Evolutionary conservation across 176 grass and related monocot species (phyloP), one percentile per base, ranked within the genome.

Genomic region (Carex scoparia): DNA sequence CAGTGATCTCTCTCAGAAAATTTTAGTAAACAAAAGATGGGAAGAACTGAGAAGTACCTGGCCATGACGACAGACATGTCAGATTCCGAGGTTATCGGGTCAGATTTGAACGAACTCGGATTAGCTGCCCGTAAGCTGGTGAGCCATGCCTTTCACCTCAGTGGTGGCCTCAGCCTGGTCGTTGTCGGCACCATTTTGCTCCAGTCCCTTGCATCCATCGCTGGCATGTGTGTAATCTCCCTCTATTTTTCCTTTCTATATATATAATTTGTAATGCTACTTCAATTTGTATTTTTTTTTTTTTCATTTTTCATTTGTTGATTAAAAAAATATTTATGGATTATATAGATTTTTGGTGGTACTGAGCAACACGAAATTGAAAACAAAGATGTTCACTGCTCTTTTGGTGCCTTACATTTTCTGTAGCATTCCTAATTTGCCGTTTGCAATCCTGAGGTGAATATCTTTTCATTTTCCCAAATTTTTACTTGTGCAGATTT

Each of bases 351-450:
- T 89, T 85, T 84, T 95, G 57, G 79, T 98, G 85, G 79, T 98
- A 58, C 80, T 98, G 68, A 91, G 91, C 86, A 89, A 89, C 65
- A 98, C 95, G 9, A 94, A 95, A 77, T 90, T 91, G 95, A 98
- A 73, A 89, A 95, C 93, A 55, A 98, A 95, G 66, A 98, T 98
- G 91, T 79, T 95, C 80, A 89, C 95, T 10, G 85, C 69, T 19
- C 95, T 98, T 65, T 81, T 98, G 57, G 82, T 98, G 80, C 95
- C 95, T 79, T 98, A 98, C 73, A 87, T 98, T 61, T 95, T 94
- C 91, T 92, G 93, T 64, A 98, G 89, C 37, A 82, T 95, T 48
- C 95, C 95, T 16, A 66, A 69, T 51, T 10, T 63, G 53, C 72
- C 69, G 81, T 14, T 84, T 94, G 9, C 90, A 92, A 70, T 81